Percentiles rank a stretch among this genome's conserved stretches.
phyloP scores from a whole-genome alignment of 129 eudicot species.

The Rutidosis leptorrhynchoides region DNA sequence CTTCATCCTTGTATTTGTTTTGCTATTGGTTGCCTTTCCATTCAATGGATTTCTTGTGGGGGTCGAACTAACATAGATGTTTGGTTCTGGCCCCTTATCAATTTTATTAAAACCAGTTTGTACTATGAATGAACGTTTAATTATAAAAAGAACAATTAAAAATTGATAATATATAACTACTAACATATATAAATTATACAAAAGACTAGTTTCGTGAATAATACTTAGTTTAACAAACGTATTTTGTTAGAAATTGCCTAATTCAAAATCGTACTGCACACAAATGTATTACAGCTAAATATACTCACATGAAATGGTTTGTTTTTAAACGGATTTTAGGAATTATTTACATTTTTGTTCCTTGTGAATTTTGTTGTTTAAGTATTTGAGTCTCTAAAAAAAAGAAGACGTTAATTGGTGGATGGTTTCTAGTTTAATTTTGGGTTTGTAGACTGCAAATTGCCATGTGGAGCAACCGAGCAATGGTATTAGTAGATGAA shows the following conservation, averaged over 20 bases:
- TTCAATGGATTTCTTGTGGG: conserved; percentile 53
- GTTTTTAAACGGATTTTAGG: too few relatives aligned
- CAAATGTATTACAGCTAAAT: too few relatives aligned
- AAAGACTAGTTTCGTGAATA: too few relatives aligned
- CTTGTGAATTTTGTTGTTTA: too few relatives aligned
- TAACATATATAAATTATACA: not conserved
- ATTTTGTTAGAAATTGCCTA: not conserved
- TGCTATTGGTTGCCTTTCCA: conserved; percentile 53
- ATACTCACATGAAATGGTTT: too few relatives aligned
- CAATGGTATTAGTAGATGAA: too few relatives aligned
- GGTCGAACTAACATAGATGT: conserved; percentile 12
- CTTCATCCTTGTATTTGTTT: conserved; percentile 39
- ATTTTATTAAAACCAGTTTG: conserved; percentile 15
- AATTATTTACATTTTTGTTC: too few relatives aligned
- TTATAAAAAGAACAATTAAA: not conserved
- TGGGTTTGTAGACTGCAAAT: too few relatives aligned
- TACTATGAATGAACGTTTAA: not conserved
- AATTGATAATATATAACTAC: not conserved
- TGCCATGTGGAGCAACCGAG: too few relatives aligned
- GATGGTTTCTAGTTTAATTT: too few relatives aligned
- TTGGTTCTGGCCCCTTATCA: conserved; percentile 7
- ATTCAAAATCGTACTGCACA: not conserved
- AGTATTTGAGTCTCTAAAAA: too few relatives aligned
- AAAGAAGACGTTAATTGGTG: too few relatives aligned
- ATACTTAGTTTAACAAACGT: not conserved